Base-by-base conservation (phyloP, 2,329 filamentous ascomycete genomes). In the Penicillium sp. region DNA sequence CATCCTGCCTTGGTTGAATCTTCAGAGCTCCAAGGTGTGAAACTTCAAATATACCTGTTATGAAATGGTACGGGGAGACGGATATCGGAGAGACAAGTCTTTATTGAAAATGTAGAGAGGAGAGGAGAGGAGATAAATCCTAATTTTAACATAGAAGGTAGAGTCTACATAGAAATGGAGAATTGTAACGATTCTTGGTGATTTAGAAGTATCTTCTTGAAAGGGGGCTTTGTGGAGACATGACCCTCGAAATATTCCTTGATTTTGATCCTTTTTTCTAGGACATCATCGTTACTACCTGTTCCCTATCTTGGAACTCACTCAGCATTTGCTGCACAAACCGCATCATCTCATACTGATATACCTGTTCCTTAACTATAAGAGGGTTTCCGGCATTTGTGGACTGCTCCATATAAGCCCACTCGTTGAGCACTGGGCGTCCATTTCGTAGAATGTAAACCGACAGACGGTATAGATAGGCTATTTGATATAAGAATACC, bases 1-100 rank as follows among this genome's bases (percentile, higher is more conserved):
- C n/a, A 47, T 47, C 10, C 44, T 47, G 44, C 44, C 44, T 47
- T 47, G 44, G 44, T 26, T 47, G 44, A 24, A 47, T 15, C 44
- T 47, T 26, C 44, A 47, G 44, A 47, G 44, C 44, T 47, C 44
- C 44, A 47, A 47, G 44, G 9, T 47, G 4, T 47, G 42, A 47
- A 47, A 17, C 24, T 5, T 15, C 3, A 12, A 12, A 22, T 15
- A 47, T 47, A 7, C 5, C 3, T 47, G 19, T 12, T 9, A 47
- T 22, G 19, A 24, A 17, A 26, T 12, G 44, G 44, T 6, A 15
- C 26, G 4, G 24, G 24, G 44, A 1, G 44, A 47, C 24, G 24
- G 24, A 47, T 47, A 12, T 47, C 7, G 44, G 13, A 10, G 19
- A 47, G 4, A 12, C 44, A 26, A 12, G 19, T 22, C 9, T 17